These are phyloP conservation scores for Cercospora sp. DNA, from an alignment of 2,329 filamentous ascomycete genomes.

Conservation along the genomic window DNA sequence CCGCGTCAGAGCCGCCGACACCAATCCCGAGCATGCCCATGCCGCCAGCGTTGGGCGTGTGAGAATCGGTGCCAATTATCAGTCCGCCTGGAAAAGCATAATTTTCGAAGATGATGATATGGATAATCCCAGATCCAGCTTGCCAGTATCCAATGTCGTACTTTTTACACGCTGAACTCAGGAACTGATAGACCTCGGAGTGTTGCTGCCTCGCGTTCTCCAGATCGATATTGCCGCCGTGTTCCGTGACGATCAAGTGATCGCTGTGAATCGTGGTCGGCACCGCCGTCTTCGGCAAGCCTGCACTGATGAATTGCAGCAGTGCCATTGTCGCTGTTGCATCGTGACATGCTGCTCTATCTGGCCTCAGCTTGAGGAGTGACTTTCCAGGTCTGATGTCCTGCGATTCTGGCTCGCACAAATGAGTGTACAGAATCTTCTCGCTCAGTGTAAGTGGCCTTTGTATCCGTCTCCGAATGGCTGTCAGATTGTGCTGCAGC, in stretches of 20 bases:
- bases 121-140: conserved; percentile 96
- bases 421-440: conserved; percentile 98
- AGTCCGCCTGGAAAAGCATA: conserved; percentile 98
- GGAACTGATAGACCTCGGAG: conserved; percentile 89
- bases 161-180: conserved; percentile 89
- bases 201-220: conserved; percentile 60
- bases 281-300: conserved; percentile 90
- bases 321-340: conserved; percentile 99
- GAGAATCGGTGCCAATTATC: conserved; percentile 94
- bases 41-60: conserved; percentile 95
- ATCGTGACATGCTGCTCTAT: conserved; percentile 98
- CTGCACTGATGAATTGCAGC: conserved; percentile 97
- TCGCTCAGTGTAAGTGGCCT: conserved; percentile 90
- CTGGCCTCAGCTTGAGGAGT: conserved; percentile 93
- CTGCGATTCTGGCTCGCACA: conserved; percentile 93
- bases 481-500: conserved; percentile 76
- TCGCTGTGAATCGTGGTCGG: conserved; percentile 96
- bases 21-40: conserved; percentile 89
- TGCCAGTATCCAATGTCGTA: conserved; percentile 99
- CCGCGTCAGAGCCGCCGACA: conserved; percentile 95
- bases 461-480: conserved; percentile 86
- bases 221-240: conserved; percentile 90
- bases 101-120: conserved; percentile 97
- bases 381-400: conserved; percentile 93
- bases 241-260: conserved; percentile 95